Percentiles rank a stretch among this genome's conserved stretches.
These are phyloP conservation scores for Beauveria sp. DNA, from an alignment of 2,329 filamentous ascomycete species.

Conservation along the genomic window DNA sequence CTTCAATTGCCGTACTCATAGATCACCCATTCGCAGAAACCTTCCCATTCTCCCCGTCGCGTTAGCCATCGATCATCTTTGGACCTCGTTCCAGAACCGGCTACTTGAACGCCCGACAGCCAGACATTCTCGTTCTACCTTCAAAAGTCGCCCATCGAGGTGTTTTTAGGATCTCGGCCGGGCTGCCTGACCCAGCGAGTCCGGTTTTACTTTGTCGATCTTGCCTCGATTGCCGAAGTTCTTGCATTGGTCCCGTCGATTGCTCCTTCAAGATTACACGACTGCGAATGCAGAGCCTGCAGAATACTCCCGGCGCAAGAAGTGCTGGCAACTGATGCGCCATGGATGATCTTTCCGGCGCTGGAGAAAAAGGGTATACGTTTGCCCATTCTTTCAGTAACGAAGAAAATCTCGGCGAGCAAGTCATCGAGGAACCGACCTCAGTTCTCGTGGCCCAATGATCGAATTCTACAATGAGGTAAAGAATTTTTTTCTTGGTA, in stretches of 20 bases:
- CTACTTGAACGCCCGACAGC: background rate
- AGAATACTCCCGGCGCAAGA: constrained; percentile 73
- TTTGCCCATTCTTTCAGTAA: constrained; percentile 81
- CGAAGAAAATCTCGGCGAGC: constrained; percentile 88
- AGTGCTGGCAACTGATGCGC: constrained; percentile 76
- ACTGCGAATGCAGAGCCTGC: constrained; percentile 82
- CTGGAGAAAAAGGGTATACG: constrained; percentile 65
- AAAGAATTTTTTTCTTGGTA: constrained; percentile 69
- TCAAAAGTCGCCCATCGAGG: constrained; percentile 80
- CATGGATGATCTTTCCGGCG: constrained; percentile 51
- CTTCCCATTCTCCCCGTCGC: background rate
- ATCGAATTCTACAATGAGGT: constrained; percentile 80
- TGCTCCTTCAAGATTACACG: constrained; percentile 82
- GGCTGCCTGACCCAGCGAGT: too few relatives aligned
- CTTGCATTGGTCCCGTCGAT: constrained; percentile 73
- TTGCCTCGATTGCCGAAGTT: constrained; percentile 63
- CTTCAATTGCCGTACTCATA: background rate
- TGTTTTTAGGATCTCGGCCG: constrained; percentile 52
- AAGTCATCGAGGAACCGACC: constrained; percentile 70
- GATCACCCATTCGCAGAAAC: background rate
- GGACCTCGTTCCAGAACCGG: background rate
- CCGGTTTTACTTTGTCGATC: background rate
- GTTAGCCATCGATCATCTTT: background rate
- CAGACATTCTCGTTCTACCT: background rate
- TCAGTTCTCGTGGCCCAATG: constrained; percentile 74